Evolutionary conservation across 176 grass and related monocot species (phyloP).

Genomic region (Echinochloa phyllopogon): DNA sequence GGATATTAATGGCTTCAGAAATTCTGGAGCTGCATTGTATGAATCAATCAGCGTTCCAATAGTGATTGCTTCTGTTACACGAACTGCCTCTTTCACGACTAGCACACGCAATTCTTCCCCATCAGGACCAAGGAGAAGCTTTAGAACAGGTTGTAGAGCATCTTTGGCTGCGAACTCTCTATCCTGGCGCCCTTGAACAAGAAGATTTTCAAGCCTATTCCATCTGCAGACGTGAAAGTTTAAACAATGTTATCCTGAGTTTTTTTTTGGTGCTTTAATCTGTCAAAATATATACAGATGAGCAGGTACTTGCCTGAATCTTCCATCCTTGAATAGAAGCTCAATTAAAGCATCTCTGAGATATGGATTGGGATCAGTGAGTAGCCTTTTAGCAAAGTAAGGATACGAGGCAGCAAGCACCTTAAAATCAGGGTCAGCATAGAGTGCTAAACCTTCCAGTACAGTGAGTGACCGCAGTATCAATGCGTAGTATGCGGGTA

Average conservation of each 20-base stretch:
- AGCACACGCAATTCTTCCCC: conserved; percentile 79
- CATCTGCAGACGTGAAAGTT: conserved; percentile 64
- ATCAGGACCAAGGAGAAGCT: conserved; percentile 75
- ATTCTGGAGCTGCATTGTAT: conserved; percentile 69
- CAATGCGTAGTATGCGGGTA: conserved; percentile 94
- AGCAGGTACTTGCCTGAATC: conserved; percentile 75
- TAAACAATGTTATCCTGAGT: conserved; percentile 24
- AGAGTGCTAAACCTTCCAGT: conserved; percentile 93
- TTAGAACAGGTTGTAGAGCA: conserved; percentile 91
- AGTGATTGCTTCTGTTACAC: conserved; percentile 82
- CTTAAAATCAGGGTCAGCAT: conserved; percentile 97
- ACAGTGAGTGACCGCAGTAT: conserved; percentile 95
- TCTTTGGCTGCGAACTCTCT: conserved; percentile 93
- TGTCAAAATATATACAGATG: conserved; percentile 11
- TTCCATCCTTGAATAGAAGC: conserved; percentile 97
- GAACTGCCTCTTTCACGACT: conserved; percentile 91
- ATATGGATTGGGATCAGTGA: conserved; percentile 99
- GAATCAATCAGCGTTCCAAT: conserved; percentile 80
- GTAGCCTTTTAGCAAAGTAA: conserved; percentile 97
- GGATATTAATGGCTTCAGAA: conserved; percentile 75
- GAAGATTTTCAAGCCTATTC: conserved; percentile 99
- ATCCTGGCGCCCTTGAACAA: conserved; percentile 91
- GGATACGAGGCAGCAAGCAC: conserved; percentile 98
- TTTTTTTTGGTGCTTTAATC: background rate
- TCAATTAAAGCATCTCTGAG: conserved; percentile 98